phyloP scores from a whole-genome alignment of 768 basidiomycete genomes.

The Auriscalpium vulgare region DNA sequence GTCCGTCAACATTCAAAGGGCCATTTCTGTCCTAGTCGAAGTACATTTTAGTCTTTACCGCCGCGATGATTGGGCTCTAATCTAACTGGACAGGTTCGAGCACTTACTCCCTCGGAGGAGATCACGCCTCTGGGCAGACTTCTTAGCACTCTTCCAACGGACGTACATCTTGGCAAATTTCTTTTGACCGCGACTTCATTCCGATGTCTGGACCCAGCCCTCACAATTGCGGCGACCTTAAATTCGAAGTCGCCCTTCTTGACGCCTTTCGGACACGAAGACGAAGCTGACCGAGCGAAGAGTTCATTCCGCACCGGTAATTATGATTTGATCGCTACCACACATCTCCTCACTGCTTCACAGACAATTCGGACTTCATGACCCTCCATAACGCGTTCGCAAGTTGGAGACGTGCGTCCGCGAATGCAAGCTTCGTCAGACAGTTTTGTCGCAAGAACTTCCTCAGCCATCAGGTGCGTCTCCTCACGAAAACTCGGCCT shows the following conservation, averaged over 20 bases:
- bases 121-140: slow-evolving; percentile 92
- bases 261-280: slow-evolving; percentile 79
- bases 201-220: slow-evolving; percentile 88
- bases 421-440: slow-evolving; percentile 50
- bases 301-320: slow-evolving; percentile 66
- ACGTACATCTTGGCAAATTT: slow-evolving; percentile 94
- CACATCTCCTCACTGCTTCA: neutral
- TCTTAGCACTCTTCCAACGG: slow-evolving; percentile 87
- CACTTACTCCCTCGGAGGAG: slow-evolving; percentile 77
- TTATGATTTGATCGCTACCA: slow-evolving; percentile 14
- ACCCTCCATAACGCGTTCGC: slow-evolving; percentile 88
- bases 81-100: slow-evolving; percentile 52
- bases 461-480: slow-evolving; percentile 68
- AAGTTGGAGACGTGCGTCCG: slow-evolving; percentile 74
- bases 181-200: slow-evolving; percentile 78
- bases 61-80: slow-evolving; percentile 1
- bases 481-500: no score
- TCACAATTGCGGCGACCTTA: slow-evolving; percentile 89
- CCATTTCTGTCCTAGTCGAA: slow-evolving; percentile 87
- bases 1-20: slow-evolving; percentile 80
- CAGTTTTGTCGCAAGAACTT: slow-evolving; percentile 78
- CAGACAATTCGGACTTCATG: slow-evolving; percentile 92
- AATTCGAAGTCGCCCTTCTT: slow-evolving; percentile 93
- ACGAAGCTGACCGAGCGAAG: slow-evolving; percentile 82
- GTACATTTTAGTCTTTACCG: slow-evolving; percentile 27